These are phyloP conservation scores for Cornus suecica DNA, from an alignment of 148 eudicot genomes.

Conservation along the genomic window DNA sequence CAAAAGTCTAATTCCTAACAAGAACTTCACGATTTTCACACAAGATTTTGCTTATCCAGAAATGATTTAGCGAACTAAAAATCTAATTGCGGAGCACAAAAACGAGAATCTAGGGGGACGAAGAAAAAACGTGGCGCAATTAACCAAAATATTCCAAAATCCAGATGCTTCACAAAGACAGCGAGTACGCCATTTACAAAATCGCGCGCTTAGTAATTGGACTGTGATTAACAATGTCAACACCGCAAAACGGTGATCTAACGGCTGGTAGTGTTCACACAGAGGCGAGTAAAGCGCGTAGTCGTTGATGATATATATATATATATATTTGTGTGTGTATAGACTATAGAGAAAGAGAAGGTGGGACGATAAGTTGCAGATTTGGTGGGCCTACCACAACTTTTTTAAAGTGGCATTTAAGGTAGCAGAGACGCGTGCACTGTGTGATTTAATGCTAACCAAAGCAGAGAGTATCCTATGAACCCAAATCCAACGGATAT, in stretches of 20 bases:
- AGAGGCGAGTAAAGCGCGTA: background rate
- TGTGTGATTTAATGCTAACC: background rate
- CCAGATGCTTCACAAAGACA: background rate
- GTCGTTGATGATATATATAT: background rate
- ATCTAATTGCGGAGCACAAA: background rate
- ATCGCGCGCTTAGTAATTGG: background rate
- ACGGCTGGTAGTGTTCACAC: background rate
- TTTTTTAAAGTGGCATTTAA: background rate
- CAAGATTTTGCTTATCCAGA: too few relatives aligned
- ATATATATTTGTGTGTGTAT: background rate
- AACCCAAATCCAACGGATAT: background rate
- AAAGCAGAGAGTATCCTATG: constrained; percentile 1
- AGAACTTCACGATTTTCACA: too few relatives aligned
- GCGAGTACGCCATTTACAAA: background rate
- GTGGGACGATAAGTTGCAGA: constrained; percentile 1
- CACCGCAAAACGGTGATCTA: background rate
- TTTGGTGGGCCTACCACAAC: constrained; percentile 1
- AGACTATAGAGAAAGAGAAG: background rate
- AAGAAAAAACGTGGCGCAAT: background rate
- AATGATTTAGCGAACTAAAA: too few relatives aligned
- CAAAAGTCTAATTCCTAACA: too few relatives aligned
- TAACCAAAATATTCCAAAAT: background rate
- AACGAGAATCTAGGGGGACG: background rate
- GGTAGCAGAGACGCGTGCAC: background rate
- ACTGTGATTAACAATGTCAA: background rate